Conservation (phyloP, 2,329 filamentous ascomycete genomes). For the Pestalotiopsis sp. region DNA sequence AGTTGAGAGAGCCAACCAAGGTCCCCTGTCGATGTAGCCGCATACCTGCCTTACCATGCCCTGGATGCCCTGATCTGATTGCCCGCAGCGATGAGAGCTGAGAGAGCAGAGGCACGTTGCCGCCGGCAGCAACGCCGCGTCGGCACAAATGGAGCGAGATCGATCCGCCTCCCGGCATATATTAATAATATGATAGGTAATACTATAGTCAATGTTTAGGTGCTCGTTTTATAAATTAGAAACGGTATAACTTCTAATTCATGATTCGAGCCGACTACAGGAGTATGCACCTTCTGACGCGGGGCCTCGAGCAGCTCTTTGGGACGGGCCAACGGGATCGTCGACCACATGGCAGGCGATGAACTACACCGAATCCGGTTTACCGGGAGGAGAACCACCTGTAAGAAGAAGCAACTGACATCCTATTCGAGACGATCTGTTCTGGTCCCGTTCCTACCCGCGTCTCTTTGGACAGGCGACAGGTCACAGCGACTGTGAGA, state of each 20-base stretch:
- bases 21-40: background rate
- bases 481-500: too few species aligned
- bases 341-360: background rate
- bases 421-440: background rate
- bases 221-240: too few species aligned
- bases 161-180: background rate
- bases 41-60: too few species aligned
- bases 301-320: background rate
- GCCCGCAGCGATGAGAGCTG: too few species aligned
- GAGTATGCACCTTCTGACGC: too few species aligned
- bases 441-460: too few species aligned
- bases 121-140: slow-evolving; percentile 4
- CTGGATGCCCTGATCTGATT: too few species aligned
- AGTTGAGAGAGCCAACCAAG: too few species aligned
- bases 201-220: background rate
- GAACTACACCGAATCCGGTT: background rate
- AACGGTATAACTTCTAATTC: too few species aligned
- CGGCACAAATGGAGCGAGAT: background rate
- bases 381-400: background rate
- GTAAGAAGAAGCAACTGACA: background rate
- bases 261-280: too few species aligned
- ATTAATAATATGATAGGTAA: background rate
- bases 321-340: background rate
- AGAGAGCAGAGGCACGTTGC: background rate
- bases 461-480: too few species aligned